Evolutionary conservation across 2,329 filamentous ascomycete genomes (phyloP), one percentile per base, ranked within the genome.

Genomic region (Periconia digitata): DNA sequence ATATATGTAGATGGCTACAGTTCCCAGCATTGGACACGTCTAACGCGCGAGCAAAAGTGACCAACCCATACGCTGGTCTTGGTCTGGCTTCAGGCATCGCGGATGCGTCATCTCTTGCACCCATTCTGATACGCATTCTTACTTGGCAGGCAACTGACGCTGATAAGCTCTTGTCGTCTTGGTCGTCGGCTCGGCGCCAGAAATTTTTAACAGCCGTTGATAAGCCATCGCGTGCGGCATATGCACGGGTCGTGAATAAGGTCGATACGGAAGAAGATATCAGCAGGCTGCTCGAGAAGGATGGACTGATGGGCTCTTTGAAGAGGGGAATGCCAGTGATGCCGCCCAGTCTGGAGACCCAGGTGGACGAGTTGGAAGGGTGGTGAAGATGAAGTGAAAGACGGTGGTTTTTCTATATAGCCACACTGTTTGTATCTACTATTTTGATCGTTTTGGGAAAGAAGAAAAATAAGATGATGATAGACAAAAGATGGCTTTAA

Each of bases 191-290:
- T 0, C 51, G 71, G 16, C 53, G 65, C 13, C 54, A 68, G 6
- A 71, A 65, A 24, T 75, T 73, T 43, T 38, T 64, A 5, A 55
- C 60, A 5, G 63, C 69, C 1, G 64, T 74, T 2, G 72, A 74
- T 29, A 58, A 56, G 49, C 64, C 65, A 10, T 64, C 59, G 21
- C 48, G 64, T 0, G 56, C 58, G 52, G 64, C 64, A 15, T 68
- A 67, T 43, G 40, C 34, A 41, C 50, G 66, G 13, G 65, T 70
- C 3, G 58, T 49, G 46, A 53, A 45, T 2, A 60, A 61, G 32
- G 59, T 66, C 0, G 57, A 62, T n/a, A 63, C 45, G 1, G 54
- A 63, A 2, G 58, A 64, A 12, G 63, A 69, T 36, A 32, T 66
- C 1, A 37, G 61, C 21, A 45, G 43, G 10, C 41, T 71, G 21